phyloP scores from a whole-genome alignment of 2,329 filamentous ascomycete species.

The Chrysoporthe puriensis region DNA sequence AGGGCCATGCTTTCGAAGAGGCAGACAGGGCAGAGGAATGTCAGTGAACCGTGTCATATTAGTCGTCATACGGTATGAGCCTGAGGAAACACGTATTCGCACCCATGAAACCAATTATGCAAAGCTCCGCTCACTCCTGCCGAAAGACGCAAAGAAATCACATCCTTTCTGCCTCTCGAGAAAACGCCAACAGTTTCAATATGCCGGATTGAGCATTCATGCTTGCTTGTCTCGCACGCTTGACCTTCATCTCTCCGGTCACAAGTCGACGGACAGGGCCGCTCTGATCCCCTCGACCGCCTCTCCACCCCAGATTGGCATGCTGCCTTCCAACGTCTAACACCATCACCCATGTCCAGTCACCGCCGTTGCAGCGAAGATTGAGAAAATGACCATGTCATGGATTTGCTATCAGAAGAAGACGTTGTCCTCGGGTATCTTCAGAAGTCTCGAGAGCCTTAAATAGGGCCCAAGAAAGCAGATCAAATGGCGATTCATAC shows the following conservation, averaged over 20 bases:
- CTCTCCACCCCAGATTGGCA: background rate
- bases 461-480: background rate
- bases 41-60: conserved; percentile 14
- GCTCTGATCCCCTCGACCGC: background rate
- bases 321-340: background rate
- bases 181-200: conserved; percentile 4
- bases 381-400: background rate
- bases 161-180: conserved; percentile 2
- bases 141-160: conserved; percentile 11
- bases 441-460: background rate
- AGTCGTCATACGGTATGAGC: conserved; percentile 17
- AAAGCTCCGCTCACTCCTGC: conserved; percentile 9
- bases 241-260: background rate
- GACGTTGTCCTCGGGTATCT: conserved; percentile 12
- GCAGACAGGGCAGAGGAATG: background rate
- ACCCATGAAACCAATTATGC: conserved; percentile 13
- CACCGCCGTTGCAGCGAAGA: background rate
- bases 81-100: conserved; percentile 14
- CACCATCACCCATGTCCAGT: background rate
- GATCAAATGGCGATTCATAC: background rate
- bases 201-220: background rate
- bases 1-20: background rate
- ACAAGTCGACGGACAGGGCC: background rate
- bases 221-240: background rate
- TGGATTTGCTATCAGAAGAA: conserved; percentile 12